Percentiles rank a stretch among this genome's conserved stretches.
Conservation (phyloP, 2,329 filamentous ascomycete genomes). For the Colletotrichum plurivorum region DNA sequence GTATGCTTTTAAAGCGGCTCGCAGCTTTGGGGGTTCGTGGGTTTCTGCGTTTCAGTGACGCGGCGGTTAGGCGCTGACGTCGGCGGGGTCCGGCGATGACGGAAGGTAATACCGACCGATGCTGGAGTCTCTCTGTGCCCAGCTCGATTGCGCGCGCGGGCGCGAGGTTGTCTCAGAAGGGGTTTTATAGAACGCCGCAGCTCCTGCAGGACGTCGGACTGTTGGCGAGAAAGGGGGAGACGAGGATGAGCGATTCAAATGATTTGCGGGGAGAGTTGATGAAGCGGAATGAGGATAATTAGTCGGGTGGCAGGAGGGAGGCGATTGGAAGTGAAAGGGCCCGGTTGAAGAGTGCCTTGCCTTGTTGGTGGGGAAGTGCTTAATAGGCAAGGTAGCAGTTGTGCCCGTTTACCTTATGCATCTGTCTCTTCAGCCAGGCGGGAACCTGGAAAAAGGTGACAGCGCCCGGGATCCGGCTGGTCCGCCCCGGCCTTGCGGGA, state of each 20-base stretch:
- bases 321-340: slow-evolving; percentile 9
- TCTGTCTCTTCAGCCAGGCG: slow-evolving; percentile 30
- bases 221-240: not conserved
- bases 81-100: slow-evolving; percentile 36
- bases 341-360: slow-evolving; percentile 24
- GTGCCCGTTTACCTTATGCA: slow-evolving; percentile 32
- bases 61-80: slow-evolving; percentile 39
- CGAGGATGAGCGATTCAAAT: slow-evolving; percentile 16
- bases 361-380: slow-evolving; percentile 37
- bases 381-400: slow-evolving; percentile 21
- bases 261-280: slow-evolving; percentile 12
- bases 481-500: slow-evolving; percentile 29
- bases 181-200: slow-evolving; percentile 15
- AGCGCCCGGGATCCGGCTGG: slow-evolving; percentile 34
- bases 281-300: slow-evolving; percentile 11
- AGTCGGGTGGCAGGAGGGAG: slow-evolving; percentile 28
- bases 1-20: slow-evolving; percentile 9
- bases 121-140: not conserved
- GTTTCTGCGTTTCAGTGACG: slow-evolving; percentile 34
- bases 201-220: not conserved
- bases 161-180: slow-evolving; percentile 20
- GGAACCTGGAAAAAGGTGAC: slow-evolving; percentile 39
- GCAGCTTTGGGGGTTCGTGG: slow-evolving; percentile 23
- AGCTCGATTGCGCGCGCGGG: slow-evolving; percentile 23
- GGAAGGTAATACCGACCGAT: slow-evolving; percentile 11